Conservation (phyloP, 495 filamentous ascomycete genomes). For the Trichoderma gamsii region DNA sequence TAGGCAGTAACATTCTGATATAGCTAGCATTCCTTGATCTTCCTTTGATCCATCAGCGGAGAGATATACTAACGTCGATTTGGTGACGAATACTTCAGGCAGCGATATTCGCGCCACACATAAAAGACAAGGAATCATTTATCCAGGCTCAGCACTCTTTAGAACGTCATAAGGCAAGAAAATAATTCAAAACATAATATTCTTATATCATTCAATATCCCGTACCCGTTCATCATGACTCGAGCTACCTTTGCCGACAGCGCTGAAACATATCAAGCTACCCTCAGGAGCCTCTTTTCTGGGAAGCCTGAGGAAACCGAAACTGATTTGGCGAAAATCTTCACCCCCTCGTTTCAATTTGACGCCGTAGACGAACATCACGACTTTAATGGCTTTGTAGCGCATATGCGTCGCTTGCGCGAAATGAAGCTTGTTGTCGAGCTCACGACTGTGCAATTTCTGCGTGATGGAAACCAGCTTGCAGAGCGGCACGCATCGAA, state of each 20-base stretch:
- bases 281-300: conserved; percentile 16
- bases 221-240: background rate
- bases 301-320: conserved; percentile 19
- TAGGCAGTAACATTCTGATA: background rate
- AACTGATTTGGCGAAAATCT: conserved; percentile 14
- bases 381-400: conserved; percentile 16
- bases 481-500: conserved; percentile 15
- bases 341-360: conserved; percentile 13
- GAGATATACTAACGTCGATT: background rate
- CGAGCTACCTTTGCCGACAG: conserved; percentile 14
- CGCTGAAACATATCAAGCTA: conserved; percentile 15
- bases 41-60: background rate
- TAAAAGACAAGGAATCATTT: background rate
- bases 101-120: background rate
- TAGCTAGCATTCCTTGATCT: background rate
- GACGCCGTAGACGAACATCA: background rate
- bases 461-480: conserved; percentile 17
- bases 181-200: background rate
- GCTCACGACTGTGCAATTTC: conserved; percentile 5
- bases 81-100: conserved; percentile 3
- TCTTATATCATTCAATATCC: background rate
- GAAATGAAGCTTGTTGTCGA: conserved; percentile 5
- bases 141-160: background rate
- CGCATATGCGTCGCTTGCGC: conserved; percentile 16
- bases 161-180: background rate